phyloP scores from a whole-genome alignment of 2,329 filamentous ascomycete genomes.

The Microdochium bolleyi region DNA sequence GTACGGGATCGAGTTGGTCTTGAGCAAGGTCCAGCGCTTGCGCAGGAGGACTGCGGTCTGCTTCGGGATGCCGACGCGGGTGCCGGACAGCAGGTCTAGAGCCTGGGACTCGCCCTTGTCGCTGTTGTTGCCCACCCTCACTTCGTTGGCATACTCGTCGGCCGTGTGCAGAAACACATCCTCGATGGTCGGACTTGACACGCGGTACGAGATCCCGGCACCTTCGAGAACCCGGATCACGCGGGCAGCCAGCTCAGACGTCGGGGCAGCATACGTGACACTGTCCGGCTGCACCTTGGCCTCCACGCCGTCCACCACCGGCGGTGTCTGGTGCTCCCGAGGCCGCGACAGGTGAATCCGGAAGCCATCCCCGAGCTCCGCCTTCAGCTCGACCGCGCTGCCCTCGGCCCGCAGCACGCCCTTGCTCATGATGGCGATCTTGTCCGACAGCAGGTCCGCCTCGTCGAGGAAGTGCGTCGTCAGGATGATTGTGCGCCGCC shows the following conservation, averaged over 20 bases:
- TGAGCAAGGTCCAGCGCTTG: constrained; percentile 71
- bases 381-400: constrained; percentile 79
- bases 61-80: constrained; percentile 57
- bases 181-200: constrained; percentile 84
- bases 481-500: constrained; percentile 71
- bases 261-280: constrained; percentile 62
- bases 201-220: constrained; percentile 66
- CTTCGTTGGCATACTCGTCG: constrained; percentile 62
- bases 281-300: constrained; percentile 60
- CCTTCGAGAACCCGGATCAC: constrained; percentile 65
- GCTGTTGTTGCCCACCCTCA: constrained; percentile 9
- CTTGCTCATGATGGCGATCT: constrained; percentile 81
- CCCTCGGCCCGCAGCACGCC: constrained; percentile 75
- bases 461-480: constrained; percentile 95
- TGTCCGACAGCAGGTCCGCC: constrained; percentile 80
- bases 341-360: constrained; percentile 61
- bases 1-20: constrained; percentile 71
- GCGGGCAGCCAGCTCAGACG: constrained; percentile 61
- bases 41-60: constrained; percentile 69
- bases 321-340: constrained; percentile 37
- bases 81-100: constrained; percentile 58
- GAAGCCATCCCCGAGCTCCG: constrained; percentile 75
- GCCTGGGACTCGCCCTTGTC: constrained; percentile 22
- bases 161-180: constrained; percentile 85
- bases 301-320: constrained; percentile 45